Conservation (phyloP, 176 grass and related monocot genomes). For the Leersia perrieri region DNA sequence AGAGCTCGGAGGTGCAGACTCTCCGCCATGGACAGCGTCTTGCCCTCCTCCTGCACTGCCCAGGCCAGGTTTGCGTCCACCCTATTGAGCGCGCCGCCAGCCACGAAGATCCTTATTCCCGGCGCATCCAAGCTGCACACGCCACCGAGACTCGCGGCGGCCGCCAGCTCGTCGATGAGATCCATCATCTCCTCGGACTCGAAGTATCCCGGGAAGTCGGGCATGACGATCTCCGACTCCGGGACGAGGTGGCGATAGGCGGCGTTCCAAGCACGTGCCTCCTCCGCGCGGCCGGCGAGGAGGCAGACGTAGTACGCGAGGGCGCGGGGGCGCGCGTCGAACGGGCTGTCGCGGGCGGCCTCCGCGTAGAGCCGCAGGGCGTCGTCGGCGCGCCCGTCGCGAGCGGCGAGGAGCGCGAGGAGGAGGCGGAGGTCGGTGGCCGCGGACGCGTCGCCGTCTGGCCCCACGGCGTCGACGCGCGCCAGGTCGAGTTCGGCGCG, state of each 20-base stretch:
- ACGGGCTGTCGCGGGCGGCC: constrained; percentile 15
- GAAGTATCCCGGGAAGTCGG: not conserved
- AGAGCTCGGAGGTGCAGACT: constrained; percentile 17
- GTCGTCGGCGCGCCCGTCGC: not conserved
- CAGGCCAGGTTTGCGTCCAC: constrained; percentile 4
- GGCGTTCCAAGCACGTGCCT: not conserved
- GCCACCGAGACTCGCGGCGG: constrained; percentile 12
- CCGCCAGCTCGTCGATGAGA: constrained; percentile 17
- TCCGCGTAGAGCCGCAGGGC: constrained; percentile 23
- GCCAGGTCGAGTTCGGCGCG: constrained; percentile 7
- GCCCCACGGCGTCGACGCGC: not conserved
- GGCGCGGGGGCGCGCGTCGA: constrained; percentile 13
- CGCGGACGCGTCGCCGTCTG: not conserved
- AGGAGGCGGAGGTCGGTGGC: constrained; percentile 31
- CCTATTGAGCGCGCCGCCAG: no score
- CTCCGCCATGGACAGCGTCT: constrained; percentile 5
- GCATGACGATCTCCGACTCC: no score
- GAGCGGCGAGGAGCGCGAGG: constrained; percentile 29
- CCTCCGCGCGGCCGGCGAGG: not conserved
- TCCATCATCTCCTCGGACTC: not conserved
- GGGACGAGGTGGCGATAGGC: constrained; percentile 9
- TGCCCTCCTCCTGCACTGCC: constrained; percentile 8
- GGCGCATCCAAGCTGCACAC: not conserved
- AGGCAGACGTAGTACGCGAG: not conserved
- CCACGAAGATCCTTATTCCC: not conserved